Evolutionary conservation across 192 early-diverging fungal genomes (phyloP), one percentile per base, ranked within the genome.

Genomic region (Oehlia diaphana): DNA sequence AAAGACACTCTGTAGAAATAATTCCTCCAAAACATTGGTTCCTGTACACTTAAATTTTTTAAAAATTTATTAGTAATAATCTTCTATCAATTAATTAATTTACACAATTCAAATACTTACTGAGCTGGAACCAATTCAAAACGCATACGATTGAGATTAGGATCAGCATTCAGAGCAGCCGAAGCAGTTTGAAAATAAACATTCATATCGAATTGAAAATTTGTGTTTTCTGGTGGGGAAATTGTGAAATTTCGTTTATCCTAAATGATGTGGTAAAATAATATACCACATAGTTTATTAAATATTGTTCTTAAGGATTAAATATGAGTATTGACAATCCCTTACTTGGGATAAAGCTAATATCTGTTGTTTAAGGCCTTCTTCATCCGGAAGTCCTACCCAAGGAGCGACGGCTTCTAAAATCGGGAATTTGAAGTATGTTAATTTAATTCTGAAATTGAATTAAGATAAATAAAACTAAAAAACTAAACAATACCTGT

Each of bases 1-100:
- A 88, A 77, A 47, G 85, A 86, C 3, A 93, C 87, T 19, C 91
- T 86, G 81, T 92, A 93, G 81, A 93, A 93, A 75, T 92, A 93
- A 50, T 90, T 91, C 39, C 83, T 81, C 91, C 91, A 93, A 80
- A 93, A 93, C 26, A 72, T 81, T 10, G 82, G 81, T 49, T 93
- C 92, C 33, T 88, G 84, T 4, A 93, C 85, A 69, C 85, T 89
- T 73, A n/a, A 9, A 14, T 26, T 72, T 23, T 47, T 28, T 49
- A 58, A 58, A 72, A 8, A 72, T 3, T 16, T n/a, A n/a, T 28
- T 13, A 12, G 19, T 31, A n/a, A 35, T 19, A 74, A 62, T 74
- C 3, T 3, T 44, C 3, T 9, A n/a, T 8, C 4, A 65, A 81
- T 63, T 9, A 66, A n/a, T 42, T 28, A 58, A 1, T 64, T 76